Evolutionary conservation across 2,329 filamentous ascomycete genomes (phyloP), one percentile per base, ranked within the genome.

Genomic region (Talaromyces piceae): DNA sequence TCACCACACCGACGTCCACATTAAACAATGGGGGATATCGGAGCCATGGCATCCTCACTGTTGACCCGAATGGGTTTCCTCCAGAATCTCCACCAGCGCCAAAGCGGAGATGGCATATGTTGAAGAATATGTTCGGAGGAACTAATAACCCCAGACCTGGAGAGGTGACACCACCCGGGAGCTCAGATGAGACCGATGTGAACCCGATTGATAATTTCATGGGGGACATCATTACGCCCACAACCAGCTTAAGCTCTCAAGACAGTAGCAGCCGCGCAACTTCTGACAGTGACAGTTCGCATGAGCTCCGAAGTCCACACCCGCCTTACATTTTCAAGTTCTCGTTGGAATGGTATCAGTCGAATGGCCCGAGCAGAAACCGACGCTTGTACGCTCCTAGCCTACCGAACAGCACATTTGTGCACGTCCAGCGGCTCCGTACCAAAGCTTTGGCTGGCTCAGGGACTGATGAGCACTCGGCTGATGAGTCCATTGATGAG

Each of bases 271-370:
- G 59, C 49, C 56, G 58, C 18, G 51, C 53, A 23, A 54, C 56
- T 8, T 59, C 59, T 49, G 56, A 52, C 41, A 54, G 59, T 11
- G 59, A 26, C 59, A 67, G 43, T 55, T 45, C 63, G 22, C 50
- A 54, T 28, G 66, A 64, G 37, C 70, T 62, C 54, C 71, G 62
- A 43, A 67, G 63, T n/a, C 67, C 66, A 44, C 78, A 81, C 57
- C 78, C 79, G 51, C 73, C 71, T 37, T 82, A 78, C 57, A 80
- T 75, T 56, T 86, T 86, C 72, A 83, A 81, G 54, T 86, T 86
- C 62, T 84, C 81, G 1, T 70, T 86, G n/a, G 83, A 86, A 62
- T 83, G 77, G 75, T 74, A 81, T 52, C 76, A 77, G 60, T 67
- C 77, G 63, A 63, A 74, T 58, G 66, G 70, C 63, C 54, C 77